phyloP scores from a whole-genome alignment of 1,284 basidiomycete species.

The Leucoagaricus sp. region DNA sequence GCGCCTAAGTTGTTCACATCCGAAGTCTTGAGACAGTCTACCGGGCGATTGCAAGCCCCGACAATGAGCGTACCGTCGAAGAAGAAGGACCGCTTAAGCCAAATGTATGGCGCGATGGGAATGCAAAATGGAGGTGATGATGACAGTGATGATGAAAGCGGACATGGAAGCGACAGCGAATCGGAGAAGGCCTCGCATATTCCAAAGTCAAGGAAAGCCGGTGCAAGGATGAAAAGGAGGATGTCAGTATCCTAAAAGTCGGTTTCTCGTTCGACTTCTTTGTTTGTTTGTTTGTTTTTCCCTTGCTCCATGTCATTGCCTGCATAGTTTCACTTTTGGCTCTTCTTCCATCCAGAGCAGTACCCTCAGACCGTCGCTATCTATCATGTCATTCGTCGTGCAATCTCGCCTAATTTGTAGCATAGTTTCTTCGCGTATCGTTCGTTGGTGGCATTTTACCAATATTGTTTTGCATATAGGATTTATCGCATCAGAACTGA shows the following conservation, averaged over 20 bases:
- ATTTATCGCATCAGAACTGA: not conserved
- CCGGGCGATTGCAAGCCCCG: slow-evolving; percentile 13
- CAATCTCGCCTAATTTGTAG: not conserved
- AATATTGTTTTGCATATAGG: not conserved
- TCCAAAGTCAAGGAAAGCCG: slow-evolving; percentile 56
- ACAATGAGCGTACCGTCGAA: not conserved
- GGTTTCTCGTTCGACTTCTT: not conserved
- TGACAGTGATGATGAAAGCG: slow-evolving; percentile 38
- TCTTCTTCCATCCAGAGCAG: not conserved
- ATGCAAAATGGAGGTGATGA: slow-evolving; percentile 40
- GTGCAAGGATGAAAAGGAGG: slow-evolving; percentile 24
- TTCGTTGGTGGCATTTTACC: not conserved
- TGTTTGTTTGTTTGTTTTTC: not conserved
- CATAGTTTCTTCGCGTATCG: not conserved
- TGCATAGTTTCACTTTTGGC: not conserved
- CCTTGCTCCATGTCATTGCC: not conserved
- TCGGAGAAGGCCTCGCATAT: slow-evolving; percentile 48
- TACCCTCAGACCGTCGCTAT: not conserved
- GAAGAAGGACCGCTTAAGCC: slow-evolving; percentile 28
- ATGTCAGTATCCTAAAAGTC: not conserved
- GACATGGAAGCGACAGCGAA: slow-evolving; percentile 37
- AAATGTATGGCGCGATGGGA: slow-evolving; percentile 34
- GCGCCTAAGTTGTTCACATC: slow-evolving; percentile 34
- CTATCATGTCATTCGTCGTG: not conserved
- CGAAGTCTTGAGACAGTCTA: slow-evolving; percentile 23